These are phyloP conservation scores for Allomyces javanicus DNA, from an alignment of 192 early-diverging fungal species.

Conservation along the genomic window DNA sequence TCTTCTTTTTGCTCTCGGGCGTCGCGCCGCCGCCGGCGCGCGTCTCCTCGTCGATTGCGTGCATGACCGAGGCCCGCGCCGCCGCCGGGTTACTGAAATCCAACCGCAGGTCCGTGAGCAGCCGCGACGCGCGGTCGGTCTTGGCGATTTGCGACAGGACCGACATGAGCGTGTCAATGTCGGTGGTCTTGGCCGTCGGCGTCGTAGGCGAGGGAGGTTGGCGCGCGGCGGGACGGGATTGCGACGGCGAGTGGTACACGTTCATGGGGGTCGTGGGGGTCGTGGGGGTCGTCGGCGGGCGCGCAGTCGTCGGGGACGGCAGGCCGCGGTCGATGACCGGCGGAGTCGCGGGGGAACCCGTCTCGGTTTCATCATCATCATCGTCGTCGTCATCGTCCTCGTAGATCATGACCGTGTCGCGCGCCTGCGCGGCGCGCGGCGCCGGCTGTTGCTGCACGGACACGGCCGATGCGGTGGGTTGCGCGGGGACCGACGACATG, in stretches of 20 bases:
- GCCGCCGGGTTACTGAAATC: neutral
- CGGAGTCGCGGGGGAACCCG: too few species aligned
- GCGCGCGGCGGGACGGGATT: too few species aligned
- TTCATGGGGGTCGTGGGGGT: too few species aligned
- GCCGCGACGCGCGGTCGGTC: neutral
- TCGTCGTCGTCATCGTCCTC: neutral
- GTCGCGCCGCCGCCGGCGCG: neutral
- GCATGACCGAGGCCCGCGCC: neutral
- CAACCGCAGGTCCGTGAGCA: neutral
- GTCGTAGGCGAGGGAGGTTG: neutral
- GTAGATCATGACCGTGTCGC: neutral
- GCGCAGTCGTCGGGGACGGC: too few species aligned
- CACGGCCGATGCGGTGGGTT: neutral
- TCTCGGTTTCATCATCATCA: too few species aligned
- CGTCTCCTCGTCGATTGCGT: neutral
- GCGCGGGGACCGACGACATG: neutral
- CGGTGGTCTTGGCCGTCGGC: neutral
- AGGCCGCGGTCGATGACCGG: too few species aligned
- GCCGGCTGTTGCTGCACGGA: neutral
- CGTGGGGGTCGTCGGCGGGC: too few species aligned
- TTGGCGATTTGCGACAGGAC: neutral
- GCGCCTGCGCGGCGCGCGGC: neutral
- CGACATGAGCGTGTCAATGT: neutral
- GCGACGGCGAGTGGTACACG: too few species aligned
- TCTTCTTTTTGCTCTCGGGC: neutral